Evolutionary conservation across 1,139 yeast species (phyloP).

Genomic region (Nematodospora anomalae): DNA sequence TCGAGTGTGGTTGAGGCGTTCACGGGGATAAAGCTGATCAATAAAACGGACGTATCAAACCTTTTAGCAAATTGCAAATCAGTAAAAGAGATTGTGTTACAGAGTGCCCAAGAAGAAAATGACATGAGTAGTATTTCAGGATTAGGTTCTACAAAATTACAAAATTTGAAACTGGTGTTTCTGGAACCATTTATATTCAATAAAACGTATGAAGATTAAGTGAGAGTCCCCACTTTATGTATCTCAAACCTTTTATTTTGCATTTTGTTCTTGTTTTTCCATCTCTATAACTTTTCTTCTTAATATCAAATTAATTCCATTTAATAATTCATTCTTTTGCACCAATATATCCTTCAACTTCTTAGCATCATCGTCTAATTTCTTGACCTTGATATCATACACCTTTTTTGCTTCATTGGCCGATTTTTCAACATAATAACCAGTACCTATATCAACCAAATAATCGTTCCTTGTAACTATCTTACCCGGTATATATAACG

Average conservation of each 20-base stretch:
- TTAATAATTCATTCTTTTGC: conserved; percentile 57
- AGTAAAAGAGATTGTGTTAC: conserved; percentile 46
- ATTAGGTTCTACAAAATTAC: conserved; percentile 55
- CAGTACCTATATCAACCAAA: conserved; percentile 94
- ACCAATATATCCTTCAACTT: conserved; percentile 74
- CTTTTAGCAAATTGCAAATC: conserved; percentile 55
- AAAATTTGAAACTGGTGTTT: conserved; percentile 44
- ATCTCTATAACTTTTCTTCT: conserved; percentile 44
- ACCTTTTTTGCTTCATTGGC: conserved; percentile 68
- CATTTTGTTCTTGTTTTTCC: conserved; percentile 33
- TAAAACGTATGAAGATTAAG: conserved; percentile 22
- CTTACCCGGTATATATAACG: conserved; percentile 86
- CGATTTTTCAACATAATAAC: conserved; percentile 84
- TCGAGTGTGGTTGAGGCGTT: conserved; percentile 52
- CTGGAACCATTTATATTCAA: conserved; percentile 55
- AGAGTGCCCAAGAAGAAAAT: conserved; percentile 26
- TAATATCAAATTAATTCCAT: conserved; percentile 54
- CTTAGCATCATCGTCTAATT: conserved; percentile 68
- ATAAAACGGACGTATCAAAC: conserved; percentile 59
- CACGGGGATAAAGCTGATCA: conserved; percentile 53
- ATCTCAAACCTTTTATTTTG: no score
- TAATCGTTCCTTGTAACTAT: conserved; percentile 63
- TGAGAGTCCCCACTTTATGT: background rate
- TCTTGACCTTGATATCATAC: conserved; percentile 71
- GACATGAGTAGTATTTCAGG: conserved; percentile 46